phyloP scores from a whole-genome alignment of 1,284 basidiomycete species.

The Rhodotorula sp. region DNA sequence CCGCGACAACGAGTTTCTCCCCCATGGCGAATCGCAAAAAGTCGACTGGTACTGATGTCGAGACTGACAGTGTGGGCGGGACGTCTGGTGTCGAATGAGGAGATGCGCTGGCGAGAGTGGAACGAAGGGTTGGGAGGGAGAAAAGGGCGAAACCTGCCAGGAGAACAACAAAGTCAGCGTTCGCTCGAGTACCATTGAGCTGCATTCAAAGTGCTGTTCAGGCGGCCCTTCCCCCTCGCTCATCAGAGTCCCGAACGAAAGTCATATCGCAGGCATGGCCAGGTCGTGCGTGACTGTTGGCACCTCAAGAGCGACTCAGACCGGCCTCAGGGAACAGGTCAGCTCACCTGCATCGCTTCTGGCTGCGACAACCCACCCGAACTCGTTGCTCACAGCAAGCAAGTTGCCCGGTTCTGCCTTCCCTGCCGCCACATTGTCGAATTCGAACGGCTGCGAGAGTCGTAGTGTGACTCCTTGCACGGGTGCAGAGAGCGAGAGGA shows the following conservation, averaged over 20 bases:
- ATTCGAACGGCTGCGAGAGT: neutral
- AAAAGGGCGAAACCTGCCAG: slow-evolving; percentile 38
- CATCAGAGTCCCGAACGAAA: too few species aligned
- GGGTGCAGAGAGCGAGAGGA: slow-evolving; percentile 28
- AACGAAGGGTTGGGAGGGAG: slow-evolving; percentile 29
- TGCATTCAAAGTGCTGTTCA: too few species aligned
- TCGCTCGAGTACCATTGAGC: too few species aligned
- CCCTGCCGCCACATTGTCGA: neutral
- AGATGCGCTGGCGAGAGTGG: slow-evolving; percentile 10
- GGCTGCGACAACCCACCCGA: slow-evolving; percentile 29
- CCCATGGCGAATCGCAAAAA: slow-evolving; percentile 36
- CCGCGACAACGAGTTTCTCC: slow-evolving; percentile 36
- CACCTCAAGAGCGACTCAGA: too few species aligned
- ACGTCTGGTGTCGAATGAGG: slow-evolving; percentile 29
- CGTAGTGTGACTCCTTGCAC: slow-evolving; percentile 24
- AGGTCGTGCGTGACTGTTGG: neutral
- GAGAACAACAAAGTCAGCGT: neutral
- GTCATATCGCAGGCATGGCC: too few species aligned
- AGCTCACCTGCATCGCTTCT: slow-evolving; percentile 22
- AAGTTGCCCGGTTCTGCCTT: slow-evolving; percentile 18
- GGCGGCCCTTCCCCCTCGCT: too few species aligned
- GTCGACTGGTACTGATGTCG: slow-evolving; percentile 26
- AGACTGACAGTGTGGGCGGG: slow-evolving; percentile 4
- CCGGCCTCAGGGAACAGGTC: too few species aligned
- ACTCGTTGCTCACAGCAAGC: slow-evolving; percentile 37